phyloP scores from a whole-genome alignment of 225 moss, liverwort and hornwort genomes.

The Ulota crispa region DNA sequence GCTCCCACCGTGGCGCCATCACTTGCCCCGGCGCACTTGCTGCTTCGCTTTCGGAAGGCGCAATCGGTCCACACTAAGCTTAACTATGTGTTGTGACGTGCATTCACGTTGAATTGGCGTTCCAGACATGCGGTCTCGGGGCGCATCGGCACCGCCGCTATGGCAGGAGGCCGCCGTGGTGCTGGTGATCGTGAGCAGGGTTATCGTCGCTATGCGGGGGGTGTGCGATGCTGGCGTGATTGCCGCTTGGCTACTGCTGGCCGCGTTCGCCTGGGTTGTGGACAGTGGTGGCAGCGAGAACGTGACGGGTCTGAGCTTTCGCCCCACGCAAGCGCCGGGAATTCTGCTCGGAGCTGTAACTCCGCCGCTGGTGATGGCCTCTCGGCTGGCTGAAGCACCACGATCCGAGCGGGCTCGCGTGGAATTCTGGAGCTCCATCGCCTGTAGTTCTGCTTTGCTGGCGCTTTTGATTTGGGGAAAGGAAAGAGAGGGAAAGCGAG shows the following conservation, averaged over 20 bases:
- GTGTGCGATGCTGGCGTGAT: conserved; percentile 38
- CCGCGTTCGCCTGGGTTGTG: conserved; percentile 40
- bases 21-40: background rate
- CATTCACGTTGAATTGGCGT: background rate
- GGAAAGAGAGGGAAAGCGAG: conserved; percentile 31
- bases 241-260: conserved; percentile 45
- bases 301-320: conserved; percentile 41
- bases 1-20: background rate
- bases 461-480: conserved; percentile 26
- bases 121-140: conserved; percentile 10
- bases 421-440: conserved; percentile 75
- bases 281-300: conserved; percentile 44
- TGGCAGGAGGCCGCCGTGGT: conserved; percentile 68
- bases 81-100: background rate
- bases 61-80: background rate
- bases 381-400: conserved; percentile 34
- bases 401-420: conserved; percentile 44
- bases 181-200: conserved; percentile 54
- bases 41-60: background rate
- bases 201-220: conserved; percentile 34
- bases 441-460: conserved; percentile 65
- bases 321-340: conserved; percentile 66
- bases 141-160: conserved; percentile 1
- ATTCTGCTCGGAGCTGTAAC: conserved; percentile 79
- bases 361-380: conserved; percentile 61